Evolutionary conservation across 139 green algal genomes (phyloP), one percentile per base, ranked within the genome.

Genomic region (Asterochloris erici): DNA sequence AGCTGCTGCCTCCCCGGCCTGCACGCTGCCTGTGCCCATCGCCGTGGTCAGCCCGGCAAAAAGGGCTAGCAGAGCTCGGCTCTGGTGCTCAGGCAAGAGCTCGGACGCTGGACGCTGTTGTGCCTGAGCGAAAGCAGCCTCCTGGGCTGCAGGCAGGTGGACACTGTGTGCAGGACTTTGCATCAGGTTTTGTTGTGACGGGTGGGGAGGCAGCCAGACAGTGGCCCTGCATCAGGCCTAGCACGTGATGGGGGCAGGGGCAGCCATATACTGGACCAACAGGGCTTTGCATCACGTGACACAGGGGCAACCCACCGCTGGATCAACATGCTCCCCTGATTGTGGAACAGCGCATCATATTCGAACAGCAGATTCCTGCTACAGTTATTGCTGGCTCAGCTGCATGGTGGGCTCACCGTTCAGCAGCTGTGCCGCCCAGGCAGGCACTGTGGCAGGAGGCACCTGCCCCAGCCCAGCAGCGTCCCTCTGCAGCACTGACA

Each of bases 61-160:
- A n/a, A 70, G 60, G n/a, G 60, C 68, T 54, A 80, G 76, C 76
- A 80, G 60, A 61, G 68, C 14, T 24, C 76, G 76, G 76, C 54
- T 70, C 0, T 70, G 76, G 9, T 70, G 76, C 15, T 13, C 61
- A 0, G 54, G 54, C 26, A 70, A 61, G n/a, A 80, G 24, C 13
- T 12, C 68, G 76, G 23, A 23, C 76, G 21, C 23, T 70, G 76
- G 19, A 61, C 68, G n/a, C 14, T 21, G 24, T 38, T 79, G 29
- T 10, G 47, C 54, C 23, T 54, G 68, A 14, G n/a, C 61, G 19
- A 70, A 80, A 13, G 76, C 76, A n/a, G 54, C 23, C 76, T 80
- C 76, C 76, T 80, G 24, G 19, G 60, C 76, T 80, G 76, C 60
- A 80, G 13, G n/a, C 29, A 27, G 29, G 23, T 11, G 70, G n/a